Base-by-base conservation (phyloP, 768 basidiomycete species). In the Xanthoconium stramineum region DNA sequence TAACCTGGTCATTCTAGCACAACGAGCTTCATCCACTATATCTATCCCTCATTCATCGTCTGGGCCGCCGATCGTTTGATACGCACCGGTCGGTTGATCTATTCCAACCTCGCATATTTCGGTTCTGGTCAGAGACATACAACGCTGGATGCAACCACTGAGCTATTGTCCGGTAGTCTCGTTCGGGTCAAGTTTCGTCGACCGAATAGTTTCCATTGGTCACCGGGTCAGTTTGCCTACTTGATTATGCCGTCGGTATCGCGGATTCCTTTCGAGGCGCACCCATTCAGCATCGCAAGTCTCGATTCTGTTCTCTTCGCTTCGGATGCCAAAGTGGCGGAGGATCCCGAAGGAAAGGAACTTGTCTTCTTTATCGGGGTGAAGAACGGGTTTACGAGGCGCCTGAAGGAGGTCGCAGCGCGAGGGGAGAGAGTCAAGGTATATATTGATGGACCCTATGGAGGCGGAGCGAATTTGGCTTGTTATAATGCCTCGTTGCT, bases 391-490 rank as follows among this genome's bases (percentile, higher is more conserved):
- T 81, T 86, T 67, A 87, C 86, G 0, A 72, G 73, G 61, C 72
- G 75, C 5, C 68, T 84, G 20, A 63, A 71, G 37, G 61, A 76
- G 6, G 64, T 58, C 3, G 76, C 72, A 12, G 50, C 56, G 30
- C 66, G 55, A 19, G 65, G 68, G 8, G 65, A 66, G 35, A 66
- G 63, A 45, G 66, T 80, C 20, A 73, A 73, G 37, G 82, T 80
- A 9, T 75, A 80, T 45, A 55, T 89, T 2, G 86, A 86, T 48
- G 83, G 82, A 1, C 83, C 83, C 17, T 83, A 84, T 56, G 77
- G 82, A 8, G 65, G 67, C 3, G 70, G 76, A 0, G 75, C 76
- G 5, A 61, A 69, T 35, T 55, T 83, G 43, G 59, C 59, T 14
- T 67, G 70, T 1, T 80, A 73, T 54, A 72, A 78, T 33, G 76